Percentiles rank a stretch among this genome's conserved stretches.
Evolutionary conservation across 2,329 filamentous ascomycete genomes (phyloP).

Genomic region (Aureobasidium pullulans): DNA sequence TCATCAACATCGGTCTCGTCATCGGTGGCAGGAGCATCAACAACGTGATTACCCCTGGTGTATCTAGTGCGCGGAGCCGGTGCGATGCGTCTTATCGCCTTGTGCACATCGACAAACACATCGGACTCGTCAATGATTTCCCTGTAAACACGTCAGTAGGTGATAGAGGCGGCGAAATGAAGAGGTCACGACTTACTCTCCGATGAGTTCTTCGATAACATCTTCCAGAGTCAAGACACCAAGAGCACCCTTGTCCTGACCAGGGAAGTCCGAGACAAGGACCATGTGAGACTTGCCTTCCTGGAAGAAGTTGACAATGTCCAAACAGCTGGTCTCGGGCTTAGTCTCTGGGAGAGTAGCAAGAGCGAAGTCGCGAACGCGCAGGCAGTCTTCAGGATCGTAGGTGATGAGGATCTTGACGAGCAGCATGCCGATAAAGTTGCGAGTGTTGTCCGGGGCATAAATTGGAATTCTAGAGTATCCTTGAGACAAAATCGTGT

Average conservation of each 20-base stretch:
- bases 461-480: constrained; percentile 96
- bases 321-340: constrained; percentile 90
- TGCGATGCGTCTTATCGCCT: constrained; percentile 83
- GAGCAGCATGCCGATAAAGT: constrained; percentile 95
- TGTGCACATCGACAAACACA: constrained; percentile 96
- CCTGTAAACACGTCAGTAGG: constrained; percentile 38
- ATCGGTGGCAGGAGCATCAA: constrained; percentile 18
- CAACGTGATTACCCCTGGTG: constrained; percentile 18
- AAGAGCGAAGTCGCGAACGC: constrained; percentile 82
- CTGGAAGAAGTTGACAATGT: constrained; percentile 99
- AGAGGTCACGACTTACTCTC: constrained; percentile 61
- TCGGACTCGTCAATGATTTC: constrained; percentile 99
- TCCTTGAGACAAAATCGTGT: constrained; percentile 82
- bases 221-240: constrained; percentile 96
- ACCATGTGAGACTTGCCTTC: constrained; percentile 99
- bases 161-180: neutral
- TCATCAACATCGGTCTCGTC: constrained; percentile 19
- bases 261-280: constrained; percentile 80
- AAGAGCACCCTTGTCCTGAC: constrained; percentile 82
- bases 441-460: constrained; percentile 69
- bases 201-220: constrained; percentile 96
- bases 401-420: constrained; percentile 99
- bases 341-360: constrained; percentile 92
- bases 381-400: constrained; percentile 84
- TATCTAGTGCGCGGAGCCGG: constrained; percentile 66